Evolutionary conservation across 805 yeast genomes (phyloP).

Genomic region (Maudiozyma pseudohumilis): DNA sequence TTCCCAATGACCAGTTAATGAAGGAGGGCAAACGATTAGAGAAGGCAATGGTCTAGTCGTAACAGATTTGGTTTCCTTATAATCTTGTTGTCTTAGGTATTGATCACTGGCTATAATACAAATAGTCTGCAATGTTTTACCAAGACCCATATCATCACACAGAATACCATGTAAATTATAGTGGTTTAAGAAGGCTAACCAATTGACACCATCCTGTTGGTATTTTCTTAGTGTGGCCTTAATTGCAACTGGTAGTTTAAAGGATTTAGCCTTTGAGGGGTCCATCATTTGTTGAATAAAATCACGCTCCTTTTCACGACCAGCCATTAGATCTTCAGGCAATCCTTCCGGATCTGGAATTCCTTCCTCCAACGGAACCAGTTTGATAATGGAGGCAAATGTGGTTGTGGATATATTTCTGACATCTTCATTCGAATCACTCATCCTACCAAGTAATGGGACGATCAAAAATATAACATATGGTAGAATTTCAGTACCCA

Average conservation of each 20-base stretch:
- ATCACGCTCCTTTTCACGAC: conserved; percentile 88
- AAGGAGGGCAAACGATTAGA: conserved; percentile 89
- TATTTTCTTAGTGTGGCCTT: conserved; percentile 88
- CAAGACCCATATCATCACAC: conserved; percentile 99
- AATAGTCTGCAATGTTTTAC: conserved; percentile 93
- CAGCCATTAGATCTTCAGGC: conserved; percentile 73
- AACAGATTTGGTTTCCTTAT: conserved; percentile 42
- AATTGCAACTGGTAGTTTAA: conserved; percentile 80
- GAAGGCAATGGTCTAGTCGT: conserved; percentile 76
- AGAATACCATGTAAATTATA: conserved; percentile 94
- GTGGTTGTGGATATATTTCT: conserved; percentile 88
- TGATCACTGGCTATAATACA: conserved; percentile 97
- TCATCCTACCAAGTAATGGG: conserved; percentile 95
- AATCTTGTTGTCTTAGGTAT: conserved; percentile 68
- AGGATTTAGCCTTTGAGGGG: conserved; percentile 79
- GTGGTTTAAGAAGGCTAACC: conserved; percentile 92
- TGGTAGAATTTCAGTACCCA: conserved; percentile 87
- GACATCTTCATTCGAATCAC: conserved; percentile 85
- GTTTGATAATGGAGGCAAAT: conserved; percentile 88
- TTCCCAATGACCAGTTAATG: conserved; percentile 98
- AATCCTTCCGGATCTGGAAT: conserved; percentile 90
- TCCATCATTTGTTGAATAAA: conserved; percentile 98
- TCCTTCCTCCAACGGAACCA: conserved; percentile 96
- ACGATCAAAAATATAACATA: conserved; percentile 92
- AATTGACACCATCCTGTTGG: conserved; percentile 97